phyloP scores from a whole-genome alignment of 164 flowering plant genomes.

The Tetrastigma voinierianum region DNA sequence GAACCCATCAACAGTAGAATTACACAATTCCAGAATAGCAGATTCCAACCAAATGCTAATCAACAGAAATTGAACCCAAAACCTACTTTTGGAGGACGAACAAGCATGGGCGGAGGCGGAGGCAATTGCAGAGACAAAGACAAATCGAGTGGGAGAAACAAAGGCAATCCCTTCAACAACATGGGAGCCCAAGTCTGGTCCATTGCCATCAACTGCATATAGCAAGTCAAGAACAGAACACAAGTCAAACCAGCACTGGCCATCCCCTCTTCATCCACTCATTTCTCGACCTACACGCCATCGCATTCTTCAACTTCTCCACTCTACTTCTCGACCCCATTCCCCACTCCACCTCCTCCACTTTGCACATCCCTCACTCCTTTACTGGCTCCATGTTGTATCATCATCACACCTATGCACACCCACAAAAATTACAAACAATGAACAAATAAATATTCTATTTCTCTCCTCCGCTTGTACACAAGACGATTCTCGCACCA shows the following conservation, averaged over 20 bases:
- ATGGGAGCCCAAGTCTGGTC: constrained; percentile 47
- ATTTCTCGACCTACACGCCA: constrained; percentile 30
- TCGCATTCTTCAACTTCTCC: constrained; percentile 21
- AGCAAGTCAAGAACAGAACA: too few species aligned
- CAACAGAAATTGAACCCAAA: constrained; percentile 22
- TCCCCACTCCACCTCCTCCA: constrained; percentile 6
- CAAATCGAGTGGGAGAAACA: constrained; percentile 25
- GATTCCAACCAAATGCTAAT: not conserved
- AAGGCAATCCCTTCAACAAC: constrained; percentile 48
- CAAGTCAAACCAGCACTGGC: constrained; percentile 43
- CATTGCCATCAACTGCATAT: constrained; percentile 40
- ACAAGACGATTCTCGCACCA: too few species aligned
- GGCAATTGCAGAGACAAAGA: constrained; percentile 12
- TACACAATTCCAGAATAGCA: not conserved
- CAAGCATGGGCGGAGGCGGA: constrained; percentile 18
- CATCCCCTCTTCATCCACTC: constrained; percentile 36
- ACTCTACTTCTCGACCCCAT: constrained; percentile 24
- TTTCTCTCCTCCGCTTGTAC: too few species aligned
- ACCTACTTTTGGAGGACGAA: constrained; percentile 54
- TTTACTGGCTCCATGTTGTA: too few species aligned
- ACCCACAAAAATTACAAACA: too few species aligned
- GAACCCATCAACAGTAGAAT: too few species aligned
- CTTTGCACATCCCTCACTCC: too few species aligned
- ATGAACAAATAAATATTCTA: too few species aligned
- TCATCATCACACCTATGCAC: too few species aligned